Evolutionary conservation across 2,329 filamentous ascomycete genomes (phyloP), one percentile per base, ranked within the genome.

Genomic region (Alternaria gaisen): DNA sequence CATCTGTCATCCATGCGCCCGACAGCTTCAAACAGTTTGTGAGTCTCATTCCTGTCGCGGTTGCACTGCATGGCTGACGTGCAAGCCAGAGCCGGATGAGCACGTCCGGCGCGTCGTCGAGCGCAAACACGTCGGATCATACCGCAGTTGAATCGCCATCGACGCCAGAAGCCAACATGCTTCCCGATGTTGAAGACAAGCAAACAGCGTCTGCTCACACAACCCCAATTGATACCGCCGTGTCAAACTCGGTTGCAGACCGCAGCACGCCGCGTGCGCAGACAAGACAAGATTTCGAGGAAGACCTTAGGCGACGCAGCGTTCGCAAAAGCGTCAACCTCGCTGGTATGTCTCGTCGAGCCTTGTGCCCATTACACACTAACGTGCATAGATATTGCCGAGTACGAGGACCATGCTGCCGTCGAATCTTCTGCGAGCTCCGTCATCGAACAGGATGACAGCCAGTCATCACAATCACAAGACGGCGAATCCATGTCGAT

Each of bases 1-100:
- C 92, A 54, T 97, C 94, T 1, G 94, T 97, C 56, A 97, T 97
- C 68, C 94, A 97, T 83, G 92, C 92, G 16, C 93, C 94, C 0
- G 85, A 92, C 66, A 92, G 90, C 63, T 97, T 95, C 78, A 86
- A 88, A 57, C 87, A 87, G 69, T 97, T 95, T 86, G 92, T 95
- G 66, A 61, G 74, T 68, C 43, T 60, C 46, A 46, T 56, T 18
- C 60, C 51, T 44, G 47, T 62, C 72, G 56, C 63, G 66, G 73
- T 70, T 69, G 68, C 68, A 77, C 69, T 42, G 61, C 60, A 64
- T 72, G 63, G 70, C 73, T 78, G 70, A 77, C 69, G 51, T 51
- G 53, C 43, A 57, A 53, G 53, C 41, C 68, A 78, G 75, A 73
- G 69, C 60, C 73, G 73, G 18, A 60, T 65, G 56, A 72, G 67